Base-by-base conservation (phyloP, 441 rosid genomes). In the Raphanus hybrid region DNA sequence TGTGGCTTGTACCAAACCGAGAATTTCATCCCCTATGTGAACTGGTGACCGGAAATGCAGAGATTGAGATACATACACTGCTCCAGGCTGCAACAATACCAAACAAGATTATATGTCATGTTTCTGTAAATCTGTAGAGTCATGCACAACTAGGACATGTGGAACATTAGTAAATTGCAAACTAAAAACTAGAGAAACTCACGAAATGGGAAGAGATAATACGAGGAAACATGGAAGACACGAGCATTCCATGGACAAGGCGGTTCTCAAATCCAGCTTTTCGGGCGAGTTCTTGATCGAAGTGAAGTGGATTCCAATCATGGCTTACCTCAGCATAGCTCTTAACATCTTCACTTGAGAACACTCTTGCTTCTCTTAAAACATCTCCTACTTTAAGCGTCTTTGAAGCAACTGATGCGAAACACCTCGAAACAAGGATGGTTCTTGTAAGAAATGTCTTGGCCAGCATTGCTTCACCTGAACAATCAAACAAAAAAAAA, bases 201-300 rank as follows among this genome's bases (percentile, higher is more conserved):
- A 92, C 99, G 66, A 90, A 91, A 82, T 81, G 86, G 32, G 91
- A 77, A 52, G 98, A 83, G 80, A 92, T 90, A 5, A 90, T 91
- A 61, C 81, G 86, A 34, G 98, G 97, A 85, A 91, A 92, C 62
- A 92, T 77, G n/a, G 97, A 78, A 67, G 97, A 96, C 23, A 92
- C 93, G 68, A 94, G 94, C 97, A 92, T 86, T 48, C 98, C 95
- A 67, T 92, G 97, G 71, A 95, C 97, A 78, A 90, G 79, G 37
- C 84, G 76, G 77, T 84, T 91, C 68, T 92, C 89, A 26, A 87
- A 95, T 27, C 94, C 96, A 2, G 87, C 82, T 71, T 69, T 69
- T 75, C 68, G 85, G 18, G 94, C 92, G 77, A 74, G 73, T 69
- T 89, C 85, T 27, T 85, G 8, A 81, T 92, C 90, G 20, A 95